Base-by-base conservation (phyloP, 495 filamentous ascomycete genomes). In the Sporormia fimetaria region DNA sequence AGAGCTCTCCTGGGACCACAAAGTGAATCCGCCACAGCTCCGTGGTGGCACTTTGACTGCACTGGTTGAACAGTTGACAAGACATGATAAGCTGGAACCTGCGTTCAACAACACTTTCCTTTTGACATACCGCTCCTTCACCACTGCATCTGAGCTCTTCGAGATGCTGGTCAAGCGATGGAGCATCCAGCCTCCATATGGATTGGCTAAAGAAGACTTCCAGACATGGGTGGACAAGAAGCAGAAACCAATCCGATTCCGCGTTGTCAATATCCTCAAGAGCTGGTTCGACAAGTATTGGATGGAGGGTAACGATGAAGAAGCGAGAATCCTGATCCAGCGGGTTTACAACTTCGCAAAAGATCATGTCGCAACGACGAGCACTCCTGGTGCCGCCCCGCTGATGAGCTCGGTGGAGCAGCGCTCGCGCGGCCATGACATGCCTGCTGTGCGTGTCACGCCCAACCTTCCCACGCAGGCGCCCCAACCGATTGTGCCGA, bases 241-340 rank as follows among this genome's bases (percentile, higher is more conserved):
- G 64, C 92, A 95, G 61, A 93, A 87, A 53, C 78, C 82, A 4
- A 95, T 96, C 47, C 74, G 92, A 28, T 87, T 98, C 69, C 74
- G 90, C 30, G 84, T 98, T 6, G 86, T 98, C 52, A 96, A 95
- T 57, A 94, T 95, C 40, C 65, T 96, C 47, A 96, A 95, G 68
- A 93, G 75, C 59, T 98, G 90, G 90, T 86, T 98, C 51, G 88
- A 96, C 54, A 83, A 78, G 43, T 95, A 87, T 59, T 98, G 90
- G 90, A 94, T 96, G 90, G 90, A 98, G 58, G 78, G 82, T 16
- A 74, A 76, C 29, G 87, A 80, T 56, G 83, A 90, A 26, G 74
- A 78, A 17, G 84, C 81, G 26, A 83, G 79, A 63, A 72, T 86
- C 52, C 68, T 98, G 20, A 81, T 96, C 34, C 80, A 83, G 49